phyloP scores from a whole-genome alignment of 179 eudicot species.

The Nepenthes alata region DNA sequence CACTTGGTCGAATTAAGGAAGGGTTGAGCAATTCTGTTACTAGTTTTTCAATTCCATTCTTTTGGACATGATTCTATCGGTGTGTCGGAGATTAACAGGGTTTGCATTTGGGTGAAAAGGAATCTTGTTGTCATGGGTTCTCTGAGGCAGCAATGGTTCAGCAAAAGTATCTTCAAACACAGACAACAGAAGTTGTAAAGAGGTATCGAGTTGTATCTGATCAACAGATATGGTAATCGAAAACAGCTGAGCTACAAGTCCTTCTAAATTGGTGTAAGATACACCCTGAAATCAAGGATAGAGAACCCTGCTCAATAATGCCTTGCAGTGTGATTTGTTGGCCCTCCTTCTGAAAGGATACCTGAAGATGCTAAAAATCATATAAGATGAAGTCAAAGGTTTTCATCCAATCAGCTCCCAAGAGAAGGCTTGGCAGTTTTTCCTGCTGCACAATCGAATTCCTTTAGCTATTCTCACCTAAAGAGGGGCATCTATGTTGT shows the following conservation, averaged over 20 bases:
- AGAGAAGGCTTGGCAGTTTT: too few species aligned
- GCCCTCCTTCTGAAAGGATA: background rate
- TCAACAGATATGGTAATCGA: too few species aligned
- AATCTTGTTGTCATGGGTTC: background rate
- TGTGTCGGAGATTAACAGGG: background rate
- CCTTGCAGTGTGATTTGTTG: background rate
- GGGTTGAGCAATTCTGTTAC: background rate
- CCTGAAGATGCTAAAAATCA: background rate
- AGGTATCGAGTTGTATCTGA: too few species aligned
- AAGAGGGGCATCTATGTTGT: too few species aligned
- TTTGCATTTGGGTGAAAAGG: background rate
- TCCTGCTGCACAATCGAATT: too few species aligned
- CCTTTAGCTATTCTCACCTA: too few species aligned
- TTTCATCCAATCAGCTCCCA: background rate
- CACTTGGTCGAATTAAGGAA: background rate
- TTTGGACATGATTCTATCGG: background rate
- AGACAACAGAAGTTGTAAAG: too few species aligned
- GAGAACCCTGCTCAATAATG: background rate
- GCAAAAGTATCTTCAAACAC: too few species aligned
- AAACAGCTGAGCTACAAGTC: background rate
- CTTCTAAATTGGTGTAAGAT: background rate
- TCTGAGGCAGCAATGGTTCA: too few species aligned
- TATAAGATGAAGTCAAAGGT: background rate
- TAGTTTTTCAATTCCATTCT: background rate
- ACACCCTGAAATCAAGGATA: background rate